Evolutionary conservation across 352 stramenopile species (phyloP), one percentile per base, ranked within the genome.

Genomic region (Pseudoperonospora humuli): DNA sequence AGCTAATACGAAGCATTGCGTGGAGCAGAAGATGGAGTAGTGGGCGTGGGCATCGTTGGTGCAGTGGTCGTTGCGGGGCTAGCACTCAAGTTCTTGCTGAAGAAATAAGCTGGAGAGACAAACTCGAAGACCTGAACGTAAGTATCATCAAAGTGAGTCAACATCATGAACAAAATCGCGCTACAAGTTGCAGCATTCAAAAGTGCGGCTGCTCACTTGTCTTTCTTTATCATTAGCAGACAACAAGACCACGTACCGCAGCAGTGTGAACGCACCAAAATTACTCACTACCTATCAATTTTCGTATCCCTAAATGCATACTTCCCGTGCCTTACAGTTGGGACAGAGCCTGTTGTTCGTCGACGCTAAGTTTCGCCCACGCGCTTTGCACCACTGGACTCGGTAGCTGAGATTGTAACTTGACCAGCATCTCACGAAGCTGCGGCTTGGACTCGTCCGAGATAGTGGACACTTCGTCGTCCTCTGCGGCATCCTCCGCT

Each of bases 391-490:
- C 64, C 20, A 82, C 72, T 2, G 53, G 40, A 23, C 59, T 52
- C 32, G 80, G 75, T 32, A 88, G 48, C 42, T 86, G 70, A 41
- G 69, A 53, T 60, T 92, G 80, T 50, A 92, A 49, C 37, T 79
- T 79, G 17, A 61, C 62, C 15, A 92, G 56, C 29, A 89, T 23
- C 24, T 55, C 49, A 19, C 69, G 65, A n/a, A 93, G 58, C 46
- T 86, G 66, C 33, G 42, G 37, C 58, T 82, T 81, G 17, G 54
- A 24, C 26, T 72, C 74, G 32, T 85, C 64, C 27, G 77, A 80
- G 40, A 93, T 71, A 39, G 85, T 86, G 21, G 55, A 59, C 31
- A 79, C 61, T 42, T 90, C 75, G 10, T 87, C 73, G 18, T 90
- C 78, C 18, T 82, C 73, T 5, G 60, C 72, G 8, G 59, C 53